Evolutionary conservation across 495 filamentous ascomycete species (phyloP), one percentile per base, ranked within the genome.

Genomic region (Penicillium malachiteum): DNA sequence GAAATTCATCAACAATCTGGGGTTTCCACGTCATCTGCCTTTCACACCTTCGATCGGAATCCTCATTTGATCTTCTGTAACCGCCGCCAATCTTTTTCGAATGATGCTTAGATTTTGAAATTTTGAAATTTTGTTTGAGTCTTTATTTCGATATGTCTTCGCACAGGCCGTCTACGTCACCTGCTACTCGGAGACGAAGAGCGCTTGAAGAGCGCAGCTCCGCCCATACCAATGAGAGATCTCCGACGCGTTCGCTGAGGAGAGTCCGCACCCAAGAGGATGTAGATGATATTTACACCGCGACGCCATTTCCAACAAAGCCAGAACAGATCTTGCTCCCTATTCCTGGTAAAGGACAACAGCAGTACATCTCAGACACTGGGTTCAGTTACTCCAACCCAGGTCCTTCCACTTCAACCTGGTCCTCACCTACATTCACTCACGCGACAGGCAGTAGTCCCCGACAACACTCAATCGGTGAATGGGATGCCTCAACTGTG

Each of bases 191-290:
- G 21, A 62, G 54, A 48, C 69, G 76, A 57, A 71, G 72, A 61
- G 73, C 74, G 48, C 74, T 81, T 48, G 76, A 81, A 64, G 80
- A 83, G 62, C 74, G 80, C 55, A 78, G 62, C 13, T 75, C 78
- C 31, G 80, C 79, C n/a, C 74, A 81, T 39, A 74, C 70, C 33
- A 83, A 83, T 52, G 69, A 76, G 56, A 60, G 63, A 53, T 71
- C 72, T 1, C 69, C 67, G 14, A 65, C 71, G 12, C 57, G 65
- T 17, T 73, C 71, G 17, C 56, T 76, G 40, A 75, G 75, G 41
- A 59, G 70, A 45, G 62, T 71, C 10, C 68, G 57, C 17, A 71
- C 72, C 10, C 59, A 72, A 50, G 60, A 76, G 50, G 72, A 75
- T 50, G 58, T 63, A 5, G 65, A 74, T 58, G 66, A 74, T 58